Conservation (phyloP, 1,284 basidiomycete species). For the Ustanciosporium gigantosporum region DNA sequence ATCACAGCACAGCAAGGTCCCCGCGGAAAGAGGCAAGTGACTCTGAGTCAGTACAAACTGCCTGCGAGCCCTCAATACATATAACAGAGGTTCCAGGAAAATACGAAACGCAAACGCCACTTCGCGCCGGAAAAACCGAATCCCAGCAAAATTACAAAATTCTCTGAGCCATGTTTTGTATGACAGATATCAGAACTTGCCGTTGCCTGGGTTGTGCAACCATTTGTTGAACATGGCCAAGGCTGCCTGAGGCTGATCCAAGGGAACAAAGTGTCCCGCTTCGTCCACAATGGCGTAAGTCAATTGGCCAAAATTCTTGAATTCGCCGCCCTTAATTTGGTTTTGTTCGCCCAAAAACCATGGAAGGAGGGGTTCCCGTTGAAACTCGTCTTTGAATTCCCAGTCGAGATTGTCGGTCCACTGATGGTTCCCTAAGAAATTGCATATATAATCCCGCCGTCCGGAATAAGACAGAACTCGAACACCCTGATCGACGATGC, state of each 20-base stretch:
- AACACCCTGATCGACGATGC: slow-evolving; percentile 37
- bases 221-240: slow-evolving; percentile 52
- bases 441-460: slow-evolving; percentile 56
- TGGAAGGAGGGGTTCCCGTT: slow-evolving; percentile 20
- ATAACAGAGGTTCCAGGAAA: too few species aligned
- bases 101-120: too few species aligned
- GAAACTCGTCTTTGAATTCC: slow-evolving; percentile 39
- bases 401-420: slow-evolving; percentile 54
- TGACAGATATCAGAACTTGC: not conserved
- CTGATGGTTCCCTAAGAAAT: slow-evolving; percentile 49
- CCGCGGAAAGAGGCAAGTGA: too few species aligned
- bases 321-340: slow-evolving; percentile 34
- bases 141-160: too few species aligned
- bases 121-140: too few species aligned
- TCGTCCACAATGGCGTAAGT: slow-evolving; percentile 51
- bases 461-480: slow-evolving; percentile 55
- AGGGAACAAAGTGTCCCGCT: slow-evolving; percentile 58
- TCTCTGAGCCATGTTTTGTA: too few species aligned
- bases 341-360: slow-evolving; percentile 31
- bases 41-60: too few species aligned
- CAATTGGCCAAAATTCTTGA: slow-evolving; percentile 33
- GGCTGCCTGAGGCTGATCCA: slow-evolving; percentile 48
- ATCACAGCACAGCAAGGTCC: too few species aligned
- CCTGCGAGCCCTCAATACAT: too few species aligned
- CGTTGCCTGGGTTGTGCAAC: slow-evolving; percentile 39